A percentile compares a stretch with the other conserved stretches of the same genome.
Evolutionary conservation across 495 filamentous ascomycete genomes (phyloP).

Genomic region (Aspergillus heteromorphus): DNA sequence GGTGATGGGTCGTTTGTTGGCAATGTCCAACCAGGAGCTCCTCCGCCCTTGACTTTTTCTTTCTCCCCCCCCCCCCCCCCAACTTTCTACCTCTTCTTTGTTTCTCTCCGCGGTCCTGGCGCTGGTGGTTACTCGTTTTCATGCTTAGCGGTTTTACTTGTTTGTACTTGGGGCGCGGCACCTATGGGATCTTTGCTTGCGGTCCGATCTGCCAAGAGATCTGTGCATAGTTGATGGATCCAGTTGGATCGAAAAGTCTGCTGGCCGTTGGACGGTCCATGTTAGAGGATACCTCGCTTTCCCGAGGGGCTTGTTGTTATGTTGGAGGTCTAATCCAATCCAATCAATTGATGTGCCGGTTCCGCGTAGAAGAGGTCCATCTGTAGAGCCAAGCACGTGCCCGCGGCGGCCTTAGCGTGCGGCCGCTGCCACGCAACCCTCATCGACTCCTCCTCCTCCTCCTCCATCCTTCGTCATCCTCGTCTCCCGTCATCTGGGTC

Average conservation of each 20-base stretch:
- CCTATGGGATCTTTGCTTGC: conserved; percentile 19
- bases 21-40: neutral
- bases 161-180: conserved; percentile 22
- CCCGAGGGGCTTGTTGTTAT: neutral
- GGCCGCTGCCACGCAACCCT: neutral
- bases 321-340: neutral
- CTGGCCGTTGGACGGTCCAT: neutral
- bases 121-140: conserved; percentile 37
- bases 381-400: neutral
- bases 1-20: conserved; percentile 1
- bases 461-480: neutral
- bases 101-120: conserved; percentile 25
- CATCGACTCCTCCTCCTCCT: neutral
- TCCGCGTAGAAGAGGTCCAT: neutral
- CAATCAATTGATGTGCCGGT: neutral
- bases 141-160: conserved; percentile 27
- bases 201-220: conserved; percentile 9
- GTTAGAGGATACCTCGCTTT: neutral
- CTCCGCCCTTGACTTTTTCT: neutral
- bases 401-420: neutral
- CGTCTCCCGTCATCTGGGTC: too few relatives aligned
- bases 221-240: conserved; percentile 22
- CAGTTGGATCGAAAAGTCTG: conserved; percentile 16
- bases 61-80: too few relatives aligned
- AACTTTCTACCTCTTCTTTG: conserved; percentile 5